Percentiles rank a stretch among this genome's conserved stretches.
Evolutionary conservation across 306 rosid genomes (phyloP).

Genomic region (Mucuna pruriens): DNA sequence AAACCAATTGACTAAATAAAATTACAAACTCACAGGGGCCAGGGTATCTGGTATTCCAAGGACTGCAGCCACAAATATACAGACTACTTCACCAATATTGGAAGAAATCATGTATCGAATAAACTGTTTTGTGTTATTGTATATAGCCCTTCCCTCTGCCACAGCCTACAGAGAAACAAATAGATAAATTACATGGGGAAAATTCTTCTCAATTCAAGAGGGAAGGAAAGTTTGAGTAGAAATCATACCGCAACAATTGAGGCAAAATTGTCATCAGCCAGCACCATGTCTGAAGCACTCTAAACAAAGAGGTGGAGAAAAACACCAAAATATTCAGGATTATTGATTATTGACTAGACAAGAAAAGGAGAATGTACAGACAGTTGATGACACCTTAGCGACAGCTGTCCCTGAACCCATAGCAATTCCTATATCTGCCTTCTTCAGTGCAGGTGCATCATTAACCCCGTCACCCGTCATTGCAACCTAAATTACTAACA

Average conservation of each 20-base stretch:
- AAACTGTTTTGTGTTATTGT: constrained; percentile 94
- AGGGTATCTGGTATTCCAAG: constrained; percentile 99
- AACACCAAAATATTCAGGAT: constrained; percentile 25
- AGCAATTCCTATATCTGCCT: constrained; percentile 98
- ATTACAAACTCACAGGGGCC: constrained; percentile 80
- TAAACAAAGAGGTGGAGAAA: constrained; percentile 37
- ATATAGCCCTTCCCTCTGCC: constrained; percentile 99
- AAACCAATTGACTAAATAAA: constrained; percentile 36
- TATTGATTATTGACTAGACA: constrained; percentile 36
- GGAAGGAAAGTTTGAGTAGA: constrained; percentile 20
- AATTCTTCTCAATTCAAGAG: constrained; percentile 10
- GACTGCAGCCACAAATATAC: constrained; percentile 98
- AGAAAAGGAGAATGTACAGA: neutral
- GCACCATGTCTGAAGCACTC: constrained; percentile 99
- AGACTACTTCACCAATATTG: constrained; percentile 97
- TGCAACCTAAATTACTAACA: constrained; percentile 73
- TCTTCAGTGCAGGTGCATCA: constrained; percentile 97
- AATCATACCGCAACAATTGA: constrained; percentile 88
- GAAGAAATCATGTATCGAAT: constrained; percentile 99
- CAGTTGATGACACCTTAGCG: constrained; percentile 73
- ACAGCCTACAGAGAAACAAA: constrained; percentile 71
- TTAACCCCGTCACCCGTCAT: constrained; percentile 99
- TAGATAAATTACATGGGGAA: constrained; percentile 35
- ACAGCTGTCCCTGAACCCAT: constrained; percentile 99
- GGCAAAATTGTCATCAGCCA: constrained; percentile 97